Base-by-base conservation (phyloP, 2,329 filamentous ascomycete species). In the Chaetothyriales sp. region DNA sequence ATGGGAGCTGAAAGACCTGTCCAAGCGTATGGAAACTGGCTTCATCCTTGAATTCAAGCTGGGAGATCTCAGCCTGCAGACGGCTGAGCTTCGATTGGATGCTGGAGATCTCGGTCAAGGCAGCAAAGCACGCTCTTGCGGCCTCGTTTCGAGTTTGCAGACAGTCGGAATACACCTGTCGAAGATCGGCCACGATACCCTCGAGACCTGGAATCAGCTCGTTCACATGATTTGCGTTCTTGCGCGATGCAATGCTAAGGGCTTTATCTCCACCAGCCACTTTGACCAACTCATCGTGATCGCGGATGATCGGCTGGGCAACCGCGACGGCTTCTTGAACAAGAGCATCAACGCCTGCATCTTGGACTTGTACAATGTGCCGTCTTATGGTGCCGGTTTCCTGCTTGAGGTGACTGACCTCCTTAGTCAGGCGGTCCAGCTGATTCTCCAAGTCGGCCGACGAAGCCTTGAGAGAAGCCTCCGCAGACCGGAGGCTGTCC, bases 251-350 rank as follows among this genome's bases (percentile, higher is more conserved):
- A 55, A 77, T 76, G 5, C 77, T 71, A 42, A 80, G 68, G 3
- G 77, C 75, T 58, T 81, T 82, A n/a, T 81, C 71, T 43, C 81
- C 81, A 56, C 79, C 78, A 1, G 79, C 72, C 55, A 88, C 81
- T 5, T 77, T 75, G 44, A 87, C 71, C 9, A 87, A 79, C 57
- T 86, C 82, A 58, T 88, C 83, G 62, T 87, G 86, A 66, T 96
- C 92, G 5, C 83, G 85, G 46, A 82, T 80, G 47, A 98, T 84
- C 67, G 95, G 95, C 60, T 81, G 87, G 48, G 82, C 81, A 50
- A 96, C 75, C 0, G 86, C 83, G 63, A 90, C 83, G 44, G 96
- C 87, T 64, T 96, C 92, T 42, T 60, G 53, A 32, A 58, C 19
- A 10, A 60, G 46, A 19, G 52, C 52, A 43, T 55, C 53, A 3